Conservation (phyloP, 768 basidiomycete genomes). For the Russula abietina region DNA sequence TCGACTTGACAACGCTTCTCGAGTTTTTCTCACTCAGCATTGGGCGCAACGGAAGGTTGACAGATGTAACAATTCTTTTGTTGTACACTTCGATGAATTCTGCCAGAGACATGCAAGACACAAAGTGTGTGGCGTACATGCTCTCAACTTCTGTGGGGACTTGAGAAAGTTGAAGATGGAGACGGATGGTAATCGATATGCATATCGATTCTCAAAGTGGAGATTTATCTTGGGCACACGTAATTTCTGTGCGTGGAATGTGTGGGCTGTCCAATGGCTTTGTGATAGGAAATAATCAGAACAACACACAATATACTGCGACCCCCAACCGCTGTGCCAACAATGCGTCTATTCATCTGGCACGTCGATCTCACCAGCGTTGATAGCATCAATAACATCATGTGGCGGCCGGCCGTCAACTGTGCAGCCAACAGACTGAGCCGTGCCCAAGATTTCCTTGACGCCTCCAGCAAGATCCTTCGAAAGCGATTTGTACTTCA, state of each 20-base stretch:
- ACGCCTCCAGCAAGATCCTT: conserved; percentile 84
- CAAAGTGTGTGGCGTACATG: background rate
- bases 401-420: conserved; percentile 90
- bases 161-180: background rate
- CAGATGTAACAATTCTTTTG: background rate
- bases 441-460: conserved; percentile 98
- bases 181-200: background rate
- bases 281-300: conserved; percentile 16
- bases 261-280: conserved; percentile 8
- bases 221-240: background rate
- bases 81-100: background rate
- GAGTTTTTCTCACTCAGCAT: background rate
- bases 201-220: background rate
- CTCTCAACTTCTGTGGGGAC: background rate
- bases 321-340: background rate
- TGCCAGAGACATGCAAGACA: background rate
- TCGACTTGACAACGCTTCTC: background rate
- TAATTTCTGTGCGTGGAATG: background rate
- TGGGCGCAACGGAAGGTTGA: background rate
- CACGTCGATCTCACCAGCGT: conserved; percentile 78
- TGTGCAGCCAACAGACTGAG: conserved; percentile 95
- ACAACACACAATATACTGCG: conserved; percentile 14
- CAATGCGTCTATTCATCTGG: conserved; percentile 63
- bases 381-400: conserved; percentile 85
- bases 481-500: conserved; percentile 90